These are phyloP conservation scores for Carex parvula DNA, from an alignment of 176 grass and related monocot species.

Conservation along the genomic window DNA sequence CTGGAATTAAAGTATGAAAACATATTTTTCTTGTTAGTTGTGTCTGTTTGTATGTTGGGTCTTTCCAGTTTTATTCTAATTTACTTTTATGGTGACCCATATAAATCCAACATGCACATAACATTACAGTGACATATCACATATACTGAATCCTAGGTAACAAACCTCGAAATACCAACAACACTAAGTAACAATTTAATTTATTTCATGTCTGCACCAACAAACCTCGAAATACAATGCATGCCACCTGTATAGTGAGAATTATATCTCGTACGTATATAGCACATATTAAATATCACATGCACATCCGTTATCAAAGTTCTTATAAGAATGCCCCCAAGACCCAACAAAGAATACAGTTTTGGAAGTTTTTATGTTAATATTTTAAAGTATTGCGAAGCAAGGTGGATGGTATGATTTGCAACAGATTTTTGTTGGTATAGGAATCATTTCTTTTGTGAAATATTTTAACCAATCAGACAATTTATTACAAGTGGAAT, in stretches of 20 bases:
- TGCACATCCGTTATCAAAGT: not conserved
- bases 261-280: not conserved
- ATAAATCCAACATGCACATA: not conserved
- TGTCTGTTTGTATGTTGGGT: not conserved
- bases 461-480: not conserved
- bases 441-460: no score
- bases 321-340: not conserved
- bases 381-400: not conserved
- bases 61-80: not conserved
- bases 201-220: not conserved
- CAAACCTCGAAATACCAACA: not conserved
- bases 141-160: not conserved
- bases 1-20: slow-evolving; percentile 42
- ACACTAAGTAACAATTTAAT: not conserved
- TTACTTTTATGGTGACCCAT: not conserved
- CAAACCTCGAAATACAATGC: not conserved
- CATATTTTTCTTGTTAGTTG: slow-evolving; percentile 16
- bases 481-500: not conserved
- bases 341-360: not conserved
- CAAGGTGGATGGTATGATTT: not conserved
- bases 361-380: not conserved
- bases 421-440: not conserved
- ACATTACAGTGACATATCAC: not conserved
- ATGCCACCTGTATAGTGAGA: not conserved
- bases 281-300: not conserved